phyloP scores from a whole-genome alignment of 805 yeast species.

The Groenewaldozyma tartarivorans region DNA sequence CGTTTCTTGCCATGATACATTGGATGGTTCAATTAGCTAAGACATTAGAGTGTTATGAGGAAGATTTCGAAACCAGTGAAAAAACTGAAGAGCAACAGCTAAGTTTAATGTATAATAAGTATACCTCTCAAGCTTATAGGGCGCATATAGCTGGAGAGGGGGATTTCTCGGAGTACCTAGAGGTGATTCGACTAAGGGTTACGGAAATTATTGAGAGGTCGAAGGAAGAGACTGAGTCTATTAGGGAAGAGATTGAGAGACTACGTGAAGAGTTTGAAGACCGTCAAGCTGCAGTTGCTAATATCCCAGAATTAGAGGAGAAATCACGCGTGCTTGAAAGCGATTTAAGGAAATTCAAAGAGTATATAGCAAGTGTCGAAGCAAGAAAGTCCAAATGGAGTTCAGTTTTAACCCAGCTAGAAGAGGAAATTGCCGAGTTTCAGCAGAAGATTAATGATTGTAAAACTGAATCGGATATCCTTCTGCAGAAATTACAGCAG shows the following conservation, averaged over 20 bases:
- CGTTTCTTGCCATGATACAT: slow-evolving; percentile 68
- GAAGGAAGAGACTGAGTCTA: slow-evolving; percentile 31
- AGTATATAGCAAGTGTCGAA: slow-evolving; percentile 61
- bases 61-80: slow-evolving; percentile 25
- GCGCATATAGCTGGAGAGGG: slow-evolving; percentile 57
- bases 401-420: slow-evolving; percentile 44
- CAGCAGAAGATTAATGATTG: slow-evolving; percentile 34
- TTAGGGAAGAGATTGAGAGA: slow-evolving; percentile 33
- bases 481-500: slow-evolving; percentile 34
- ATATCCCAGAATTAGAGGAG: no score
- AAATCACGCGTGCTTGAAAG: slow-evolving; percentile 56
- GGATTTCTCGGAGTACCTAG: slow-evolving; percentile 45
- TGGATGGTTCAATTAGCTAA: slow-evolving; percentile 62
- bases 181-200: slow-evolving; percentile 49
- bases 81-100: slow-evolving; percentile 35
- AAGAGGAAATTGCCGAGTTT: slow-evolving; percentile 41
- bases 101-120: slow-evolving; percentile 46
- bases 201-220: slow-evolving; percentile 37
- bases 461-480: slow-evolving; percentile 33
- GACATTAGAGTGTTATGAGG: slow-evolving; percentile 34
- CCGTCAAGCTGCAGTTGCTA: slow-evolving; percentile 40
- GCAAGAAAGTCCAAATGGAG: slow-evolving; percentile 60
- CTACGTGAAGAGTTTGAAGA: slow-evolving; percentile 37
- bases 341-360: slow-evolving; percentile 61
- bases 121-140: slow-evolving; percentile 57